Evolutionary conservation across 2,329 filamentous ascomycete species (phyloP).

Genomic region (Aspergillus niger): DNA sequence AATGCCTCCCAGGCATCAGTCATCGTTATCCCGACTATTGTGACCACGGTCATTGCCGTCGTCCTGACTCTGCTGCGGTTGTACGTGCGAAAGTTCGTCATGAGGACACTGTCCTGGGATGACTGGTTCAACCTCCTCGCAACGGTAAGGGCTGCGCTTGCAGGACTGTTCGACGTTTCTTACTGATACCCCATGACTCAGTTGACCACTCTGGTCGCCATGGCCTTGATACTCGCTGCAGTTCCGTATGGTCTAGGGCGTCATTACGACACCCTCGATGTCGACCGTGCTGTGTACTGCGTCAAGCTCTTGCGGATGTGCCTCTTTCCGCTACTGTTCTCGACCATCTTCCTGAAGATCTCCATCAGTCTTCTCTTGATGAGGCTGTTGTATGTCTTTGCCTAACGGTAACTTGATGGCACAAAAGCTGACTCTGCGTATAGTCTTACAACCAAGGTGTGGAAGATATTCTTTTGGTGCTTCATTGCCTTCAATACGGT

Average conservation of each 20-base stretch:
- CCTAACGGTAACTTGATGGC: not conserved
- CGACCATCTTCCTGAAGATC: constrained; percentile 20
- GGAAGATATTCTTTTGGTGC: constrained; percentile 19
- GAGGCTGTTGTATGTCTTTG: constrained; percentile 14
- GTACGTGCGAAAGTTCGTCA: constrained; percentile 18
- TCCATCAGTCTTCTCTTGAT: constrained; percentile 21
- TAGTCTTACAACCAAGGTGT: constrained; percentile 14
- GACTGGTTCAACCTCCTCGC: constrained; percentile 21
- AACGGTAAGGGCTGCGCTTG: constrained; percentile 11
- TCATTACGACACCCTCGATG: not conserved
- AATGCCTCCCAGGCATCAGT: constrained; percentile 11
- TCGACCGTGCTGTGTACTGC: constrained; percentile 3
- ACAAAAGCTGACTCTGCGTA: not conserved
- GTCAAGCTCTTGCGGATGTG: constrained; percentile 19
- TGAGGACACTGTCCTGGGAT: constrained; percentile 19
- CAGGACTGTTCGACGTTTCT: not conserved
- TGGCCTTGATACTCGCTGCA: not conserved
- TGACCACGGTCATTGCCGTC: constrained; percentile 18
- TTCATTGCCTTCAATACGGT: constrained; percentile 22
- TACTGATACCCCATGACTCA: not conserved
- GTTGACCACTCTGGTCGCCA: not conserved
- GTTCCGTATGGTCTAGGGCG: not conserved
- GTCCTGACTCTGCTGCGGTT: constrained; percentile 15
- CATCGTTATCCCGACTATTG: constrained; percentile 14
- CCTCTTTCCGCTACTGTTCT: constrained; percentile 18